Evolutionary conservation across 108 stramenopile species (phyloP).

Genomic region (Nitzschia palea): DNA sequence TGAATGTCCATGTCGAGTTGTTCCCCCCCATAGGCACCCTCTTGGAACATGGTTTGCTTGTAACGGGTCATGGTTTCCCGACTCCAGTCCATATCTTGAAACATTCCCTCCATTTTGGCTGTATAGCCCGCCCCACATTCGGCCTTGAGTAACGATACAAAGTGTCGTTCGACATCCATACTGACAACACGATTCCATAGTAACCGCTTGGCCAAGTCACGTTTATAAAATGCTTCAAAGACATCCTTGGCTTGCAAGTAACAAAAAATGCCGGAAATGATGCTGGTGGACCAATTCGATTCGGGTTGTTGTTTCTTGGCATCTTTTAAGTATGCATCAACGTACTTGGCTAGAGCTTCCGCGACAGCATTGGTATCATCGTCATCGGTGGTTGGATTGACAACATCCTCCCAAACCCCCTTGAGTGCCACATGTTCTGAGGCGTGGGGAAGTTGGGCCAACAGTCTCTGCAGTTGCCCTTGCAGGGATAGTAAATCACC

Average conservation of each 20-base stretch:
- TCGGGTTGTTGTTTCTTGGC: conserved; percentile 44
- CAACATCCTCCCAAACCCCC: conserved; percentile 82
- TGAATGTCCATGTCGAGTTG: conserved; percentile 85
- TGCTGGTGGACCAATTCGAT: conserved; percentile 34
- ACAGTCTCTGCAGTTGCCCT: conserved; percentile 49
- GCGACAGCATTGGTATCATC: conserved; percentile 65
- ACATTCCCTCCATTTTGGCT: conserved; percentile 99
- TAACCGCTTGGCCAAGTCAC: conserved; percentile 93
- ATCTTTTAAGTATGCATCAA: conserved; percentile 69
- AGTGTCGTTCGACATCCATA: conserved; percentile 88
- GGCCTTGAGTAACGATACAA: conserved; percentile 92
- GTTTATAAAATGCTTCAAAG: conserved; percentile 98
- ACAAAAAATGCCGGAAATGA: conserved; percentile 85
- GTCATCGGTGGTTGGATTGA: conserved; percentile 51
- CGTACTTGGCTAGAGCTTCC: conserved; percentile 89
- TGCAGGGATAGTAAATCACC: conserved; percentile 66
- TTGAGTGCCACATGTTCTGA: conserved; percentile 76
- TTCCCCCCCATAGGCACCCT: conserved; percentile 6
- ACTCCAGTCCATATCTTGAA: conserved; percentile 95
- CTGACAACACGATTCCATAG: conserved; percentile 83
- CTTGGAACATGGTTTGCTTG: conserved; percentile 45
- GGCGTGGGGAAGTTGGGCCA: conserved; percentile 57
- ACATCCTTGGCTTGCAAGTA: conserved; percentile 93
- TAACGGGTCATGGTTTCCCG: conserved; percentile 89
- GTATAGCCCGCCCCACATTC: conserved; percentile 98